A percentile compares a stretch with the other conserved stretches of the same genome.
phyloP scores from a whole-genome alignment of 1,139 yeast species.

The Hemisphaericaspora xylanilytica region DNA sequence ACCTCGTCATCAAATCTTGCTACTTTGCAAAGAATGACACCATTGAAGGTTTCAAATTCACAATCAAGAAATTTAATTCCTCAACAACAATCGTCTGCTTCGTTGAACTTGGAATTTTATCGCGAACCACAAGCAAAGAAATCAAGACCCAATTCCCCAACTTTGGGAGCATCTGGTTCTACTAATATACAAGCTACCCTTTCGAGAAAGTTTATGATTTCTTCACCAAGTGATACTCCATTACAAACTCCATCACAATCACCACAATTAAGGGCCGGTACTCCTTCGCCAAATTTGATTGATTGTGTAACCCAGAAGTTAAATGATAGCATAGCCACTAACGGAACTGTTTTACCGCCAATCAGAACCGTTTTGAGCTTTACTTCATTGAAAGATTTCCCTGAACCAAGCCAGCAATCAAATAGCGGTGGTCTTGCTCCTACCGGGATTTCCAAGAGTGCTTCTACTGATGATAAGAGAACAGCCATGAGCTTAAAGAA shows the following conservation, averaged over 20 bases:
- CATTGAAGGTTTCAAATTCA: conserved; percentile 26
- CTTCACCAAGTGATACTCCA: conserved; percentile 19
- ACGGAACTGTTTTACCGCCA: conserved; percentile 45
- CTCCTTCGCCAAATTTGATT: conserved; percentile 15
- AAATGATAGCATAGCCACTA: conserved; percentile 35
- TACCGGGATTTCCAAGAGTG: conserved; percentile 3
- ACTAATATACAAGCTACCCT: neutral
- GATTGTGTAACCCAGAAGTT: conserved; percentile 24
- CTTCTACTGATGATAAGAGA: conserved; percentile 9
- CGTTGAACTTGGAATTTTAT: conserved; percentile 30
- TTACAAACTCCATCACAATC: conserved; percentile 43
- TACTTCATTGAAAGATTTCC: conserved; percentile 18
- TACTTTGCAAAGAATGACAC: conserved; percentile 38
- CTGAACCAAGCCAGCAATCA: conserved; percentile 8
- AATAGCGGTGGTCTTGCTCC: conserved; percentile 5
- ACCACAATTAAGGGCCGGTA: conserved; percentile 34
- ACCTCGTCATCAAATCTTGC: conserved; percentile 22
- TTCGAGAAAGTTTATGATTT: conserved; percentile 15
- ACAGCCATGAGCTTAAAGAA: conserved; percentile 16
- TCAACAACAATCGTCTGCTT: conserved; percentile 19
- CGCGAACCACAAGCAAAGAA: conserved; percentile 24
- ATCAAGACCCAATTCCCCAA: conserved; percentile 45
- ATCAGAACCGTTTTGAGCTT: conserved; percentile 41
- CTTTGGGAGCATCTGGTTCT: conserved; percentile 13
- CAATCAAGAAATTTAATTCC: conserved; percentile 8